Percentiles rank a stretch among this genome's conserved stretches.
Conservation (phyloP, 2,329 filamentous ascomycete species). For the Hawksworthiomyces lignivorus region DNA sequence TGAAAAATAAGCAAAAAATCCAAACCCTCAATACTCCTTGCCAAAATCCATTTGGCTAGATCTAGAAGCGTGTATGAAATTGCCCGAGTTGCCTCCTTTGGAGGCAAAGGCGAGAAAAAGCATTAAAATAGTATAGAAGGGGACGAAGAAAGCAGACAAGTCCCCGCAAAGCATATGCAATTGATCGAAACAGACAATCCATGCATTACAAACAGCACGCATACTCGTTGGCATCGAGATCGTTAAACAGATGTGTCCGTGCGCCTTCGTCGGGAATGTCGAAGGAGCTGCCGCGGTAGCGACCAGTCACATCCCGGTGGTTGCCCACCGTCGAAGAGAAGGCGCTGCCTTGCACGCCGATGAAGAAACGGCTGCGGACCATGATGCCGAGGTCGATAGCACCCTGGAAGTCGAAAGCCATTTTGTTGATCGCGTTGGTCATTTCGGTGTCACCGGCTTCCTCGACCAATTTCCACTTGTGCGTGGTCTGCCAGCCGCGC, state of each 20-base stretch:
- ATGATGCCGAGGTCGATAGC: conserved; percentile 27
- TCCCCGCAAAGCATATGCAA: too few species aligned
- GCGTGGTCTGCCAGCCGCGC: conserved; percentile 27
- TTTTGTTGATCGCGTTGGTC: conserved; percentile 17
- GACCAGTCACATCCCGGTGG: conserved; percentile 24
- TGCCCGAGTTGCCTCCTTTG: too few species aligned
- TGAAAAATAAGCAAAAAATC: not conserved
- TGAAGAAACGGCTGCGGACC: conserved; percentile 24
- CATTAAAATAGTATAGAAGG: too few species aligned
- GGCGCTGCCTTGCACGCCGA: conserved; percentile 27
- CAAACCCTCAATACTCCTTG: too few species aligned
- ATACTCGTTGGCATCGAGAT: conserved; percentile 23
- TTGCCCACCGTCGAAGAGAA: conserved; percentile 25
- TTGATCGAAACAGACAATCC: not conserved
- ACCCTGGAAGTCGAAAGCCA: conserved; percentile 28
- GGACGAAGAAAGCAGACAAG: too few species aligned
- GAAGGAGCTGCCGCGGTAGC: conserved; percentile 27
- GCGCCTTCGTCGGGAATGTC: conserved; percentile 22
- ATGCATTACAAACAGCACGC: conserved; percentile 23
- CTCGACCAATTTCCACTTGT: conserved; percentile 24
- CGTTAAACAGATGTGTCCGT: conserved; percentile 25
- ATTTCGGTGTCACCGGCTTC: conserved; percentile 14
- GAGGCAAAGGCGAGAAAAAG: too few species aligned
- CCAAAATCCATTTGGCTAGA: too few species aligned
- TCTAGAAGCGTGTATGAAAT: too few species aligned